Base-by-base conservation (phyloP, 345 rosid genomes). In the Erucastrum elatum region DNA sequence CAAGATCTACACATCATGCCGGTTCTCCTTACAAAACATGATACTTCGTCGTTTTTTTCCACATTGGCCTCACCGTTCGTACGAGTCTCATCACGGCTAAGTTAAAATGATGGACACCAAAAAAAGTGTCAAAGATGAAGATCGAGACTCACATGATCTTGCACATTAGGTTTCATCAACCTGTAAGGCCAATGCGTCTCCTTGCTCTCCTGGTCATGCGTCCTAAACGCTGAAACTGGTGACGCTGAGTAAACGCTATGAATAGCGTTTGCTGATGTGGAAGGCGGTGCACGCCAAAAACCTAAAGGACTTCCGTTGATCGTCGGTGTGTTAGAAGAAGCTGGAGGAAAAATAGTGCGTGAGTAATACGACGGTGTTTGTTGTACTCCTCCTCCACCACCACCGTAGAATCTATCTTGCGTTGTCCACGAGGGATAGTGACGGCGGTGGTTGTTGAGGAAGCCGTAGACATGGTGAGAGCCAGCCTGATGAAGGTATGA, bases 131-230 rank as follows among this genome's bases (percentile, higher is more conserved):
- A 94, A 84, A 94, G 94, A 83, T 86, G 97, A 82, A 94, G 98
- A 90, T 94, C 98, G 85, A 94, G 91, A 85, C 98, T 94, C 87
- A 94, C 95, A 76, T 88, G 93, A 71, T 90, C 94, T 82, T 90
- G 88, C 64, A 84, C 83, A 70, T 82, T 87, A 0, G 87, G 46
- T 79, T 90, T 88, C 61, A 66, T 88, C 62, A 80, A 75, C 26
- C 80, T 64, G 12, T 75, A 70, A 0, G 82, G 78, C 80, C 81
- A 76, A 27, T 33, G 58, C 2, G 63, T 33, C 56, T 80, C 76
- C 26, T 64, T 70, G 58, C 44, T 64, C 68, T 64, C 75, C 9
- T 64, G 79, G 15, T 80, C 76, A 69, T 58, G 75, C 29, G 71
- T 64, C 31, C 82, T 70, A 63, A 80, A 74, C 75, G 70, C 26